Evolutionary conservation across 2,329 filamentous ascomycete genomes (phyloP), one percentile per base, ranked within the genome.

Genomic region (Diaporthe destruens): DNA sequence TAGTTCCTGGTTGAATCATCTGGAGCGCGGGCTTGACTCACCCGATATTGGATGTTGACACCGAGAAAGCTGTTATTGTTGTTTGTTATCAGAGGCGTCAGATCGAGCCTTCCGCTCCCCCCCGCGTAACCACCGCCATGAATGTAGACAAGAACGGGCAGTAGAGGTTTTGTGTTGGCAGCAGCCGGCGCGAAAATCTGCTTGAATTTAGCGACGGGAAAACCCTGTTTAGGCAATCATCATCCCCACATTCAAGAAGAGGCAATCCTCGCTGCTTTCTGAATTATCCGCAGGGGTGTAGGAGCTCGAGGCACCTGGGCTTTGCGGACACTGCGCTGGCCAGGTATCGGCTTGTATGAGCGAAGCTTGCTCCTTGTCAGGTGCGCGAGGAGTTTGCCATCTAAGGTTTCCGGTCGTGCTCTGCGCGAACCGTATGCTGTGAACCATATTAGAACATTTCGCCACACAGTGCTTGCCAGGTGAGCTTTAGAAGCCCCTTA

Each of bases 381-480:
- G 54, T 23, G 32, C 54, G 8, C 54, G 54, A n/a, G 54, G 54
- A 56, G 54, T 20, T 56, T 56, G 54, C 54, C 54, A 56, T 36
- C 54, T 56, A 4, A 56, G 54, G 0, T 56, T 56, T 36, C 54
- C 54, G 3, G 54, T 6, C 23, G 54, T 36, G 32, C 32, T 56
- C 32, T 56, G 54, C 20, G 54, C 32, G 36, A n/a, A 56, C 2
- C 54, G 54, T 36, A 56, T 56, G 7, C 54, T 56, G 54, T 56
- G 32, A 9, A 36, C 18, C 8, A 36, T 23, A 32, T 56, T 36
- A 56, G 54, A 56, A 11, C n/a, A 18, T 1, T 23, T 14, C 32
- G 7, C 36, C 32, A n/a, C 23, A 56, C 12, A 6, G 6, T 36
- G 9, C 9, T 36, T 3, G 9, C 18, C 18, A n/a, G 11, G 9